Conservation (phyloP, 495 filamentous ascomycete species). For the Immersiella caudata region DNA sequence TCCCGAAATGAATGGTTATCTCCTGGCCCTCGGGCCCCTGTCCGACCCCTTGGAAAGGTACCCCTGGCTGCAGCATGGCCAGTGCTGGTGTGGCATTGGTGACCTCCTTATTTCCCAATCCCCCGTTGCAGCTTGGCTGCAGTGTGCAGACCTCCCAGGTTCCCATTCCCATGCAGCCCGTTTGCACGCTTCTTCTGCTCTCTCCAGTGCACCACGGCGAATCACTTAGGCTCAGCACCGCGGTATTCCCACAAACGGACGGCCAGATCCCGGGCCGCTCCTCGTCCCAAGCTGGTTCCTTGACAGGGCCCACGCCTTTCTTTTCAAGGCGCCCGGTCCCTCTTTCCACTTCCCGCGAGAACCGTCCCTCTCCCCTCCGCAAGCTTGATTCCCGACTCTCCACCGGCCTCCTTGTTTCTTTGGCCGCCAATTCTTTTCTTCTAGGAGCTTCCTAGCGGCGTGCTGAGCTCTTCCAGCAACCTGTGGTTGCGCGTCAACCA, state of each 20-base stretch:
- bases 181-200: slow-evolving; percentile 19
- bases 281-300: slow-evolving; percentile 16
- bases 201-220: slow-evolving; percentile 18
- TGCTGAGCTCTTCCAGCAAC: slow-evolving; percentile 24
- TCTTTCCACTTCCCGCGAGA: slow-evolving; percentile 16
- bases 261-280: not conserved
- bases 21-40: slow-evolving; percentile 29
- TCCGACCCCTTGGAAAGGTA: slow-evolving; percentile 30
- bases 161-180: slow-evolving; percentile 23
- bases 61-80: slow-evolving; percentile 28
- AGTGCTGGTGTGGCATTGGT: slow-evolving; percentile 28
- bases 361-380: slow-evolving; percentile 19
- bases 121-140: slow-evolving; percentile 32
- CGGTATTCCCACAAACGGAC: not conserved
- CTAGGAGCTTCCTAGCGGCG: slow-evolving; percentile 28
- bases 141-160: slow-evolving; percentile 18
- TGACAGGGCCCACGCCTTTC: slow-evolving; percentile 19
- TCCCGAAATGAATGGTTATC: slow-evolving; percentile 31
- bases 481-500: slow-evolving; percentile 22
- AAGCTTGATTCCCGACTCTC: slow-evolving; percentile 20
- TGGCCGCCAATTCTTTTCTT: slow-evolving; percentile 15
- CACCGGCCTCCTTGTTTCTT: slow-evolving; percentile 20
- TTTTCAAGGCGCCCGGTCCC: slow-evolving; percentile 26
- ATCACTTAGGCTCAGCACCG: slow-evolving; percentile 28
- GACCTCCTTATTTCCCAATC: slow-evolving; percentile 38